These are phyloP conservation scores for Lotus japonicus DNA, from an alignment of 306 rosid genomes.

Conservation along the genomic window DNA sequence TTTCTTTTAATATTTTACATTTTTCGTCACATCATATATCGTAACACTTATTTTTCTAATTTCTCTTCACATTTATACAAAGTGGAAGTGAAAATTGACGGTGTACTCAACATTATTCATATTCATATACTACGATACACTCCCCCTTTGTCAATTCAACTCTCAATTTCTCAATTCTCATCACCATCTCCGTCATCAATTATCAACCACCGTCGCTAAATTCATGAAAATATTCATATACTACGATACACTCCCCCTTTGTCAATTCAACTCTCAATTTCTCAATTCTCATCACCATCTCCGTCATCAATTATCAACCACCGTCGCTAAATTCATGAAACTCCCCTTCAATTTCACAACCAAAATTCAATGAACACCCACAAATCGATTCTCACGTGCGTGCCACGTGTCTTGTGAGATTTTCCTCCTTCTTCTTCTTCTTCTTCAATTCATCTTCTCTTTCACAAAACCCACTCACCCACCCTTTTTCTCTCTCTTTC, in stretches of 20 bases:
- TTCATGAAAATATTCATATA: too few relatives aligned
- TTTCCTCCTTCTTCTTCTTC: slow-evolving; percentile 3
- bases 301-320: neutral
- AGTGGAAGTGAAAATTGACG: too few relatives aligned
- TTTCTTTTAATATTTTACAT: too few relatives aligned
- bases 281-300: neutral
- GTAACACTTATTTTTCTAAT: too few relatives aligned
- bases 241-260: too few relatives aligned
- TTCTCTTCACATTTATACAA: too few relatives aligned
- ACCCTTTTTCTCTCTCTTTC: neutral
- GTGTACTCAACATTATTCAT: too few relatives aligned
- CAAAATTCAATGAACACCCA: slow-evolving; percentile 30
- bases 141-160: too few relatives aligned
- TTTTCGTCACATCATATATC: too few relatives aligned
- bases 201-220: neutral
- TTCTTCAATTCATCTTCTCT: neutral
- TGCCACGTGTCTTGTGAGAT: slow-evolving; percentile 44
- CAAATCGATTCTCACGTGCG: slow-evolving; percentile 33
- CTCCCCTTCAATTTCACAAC: neutral
- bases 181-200: neutral
- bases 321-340: neutral
- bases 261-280: too few relatives aligned
- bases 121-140: too few relatives aligned
- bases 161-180: neutral
- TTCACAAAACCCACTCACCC: slow-evolving; percentile 16